Conservation (phyloP, 148 eudicot species). For the Rhododendron simsii region DNA sequence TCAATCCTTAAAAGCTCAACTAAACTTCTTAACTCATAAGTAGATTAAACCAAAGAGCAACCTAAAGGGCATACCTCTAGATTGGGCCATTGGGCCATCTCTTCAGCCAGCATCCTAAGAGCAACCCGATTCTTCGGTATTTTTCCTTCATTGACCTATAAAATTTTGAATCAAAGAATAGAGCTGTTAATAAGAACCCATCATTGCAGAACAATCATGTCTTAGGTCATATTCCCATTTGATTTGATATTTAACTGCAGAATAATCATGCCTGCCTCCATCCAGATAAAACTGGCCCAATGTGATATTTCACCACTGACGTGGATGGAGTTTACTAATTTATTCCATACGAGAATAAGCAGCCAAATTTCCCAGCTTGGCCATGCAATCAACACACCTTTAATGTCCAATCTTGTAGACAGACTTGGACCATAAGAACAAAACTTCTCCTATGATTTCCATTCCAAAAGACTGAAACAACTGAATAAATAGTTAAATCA, state of each 20-base stretch:
- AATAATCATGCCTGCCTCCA: background rate
- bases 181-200: background rate
- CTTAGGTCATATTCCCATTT: background rate
- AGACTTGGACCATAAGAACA: background rate
- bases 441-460: background rate
- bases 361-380: background rate
- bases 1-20: background rate
- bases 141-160: background rate
- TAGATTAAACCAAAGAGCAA: background rate
- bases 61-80: background rate
- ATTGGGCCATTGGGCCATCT: background rate
- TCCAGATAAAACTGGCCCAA: background rate
- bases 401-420: background rate
- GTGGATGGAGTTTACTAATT: background rate
- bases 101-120: conserved; percentile 3
- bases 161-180: background rate
- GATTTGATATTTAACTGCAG: background rate
- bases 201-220: background rate
- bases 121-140: background rate
- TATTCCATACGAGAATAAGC: background rate
- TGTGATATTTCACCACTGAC: background rate
- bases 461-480: background rate
- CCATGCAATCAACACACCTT: background rate
- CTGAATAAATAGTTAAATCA: background rate
- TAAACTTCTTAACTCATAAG: background rate